phyloP scores from a whole-genome alignment of 139 green algal genomes.

The Haematococcus lacustris region DNA sequence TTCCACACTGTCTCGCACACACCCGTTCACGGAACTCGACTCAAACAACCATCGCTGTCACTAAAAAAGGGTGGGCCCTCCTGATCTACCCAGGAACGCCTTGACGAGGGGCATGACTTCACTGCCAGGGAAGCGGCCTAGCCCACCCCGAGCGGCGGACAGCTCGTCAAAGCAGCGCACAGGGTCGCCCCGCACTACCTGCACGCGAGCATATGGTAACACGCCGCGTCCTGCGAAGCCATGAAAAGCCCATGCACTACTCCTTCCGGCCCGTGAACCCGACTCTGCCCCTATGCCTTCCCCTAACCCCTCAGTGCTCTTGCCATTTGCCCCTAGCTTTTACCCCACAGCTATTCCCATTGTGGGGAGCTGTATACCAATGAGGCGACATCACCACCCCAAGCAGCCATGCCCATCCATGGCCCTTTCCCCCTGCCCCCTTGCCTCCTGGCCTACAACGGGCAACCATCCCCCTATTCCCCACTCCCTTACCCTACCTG shows the following conservation, averaged over 20 bases:
- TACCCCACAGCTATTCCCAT: too few species aligned
- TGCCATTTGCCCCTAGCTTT: not conserved
- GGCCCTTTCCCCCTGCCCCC: too few species aligned
- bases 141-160: slow-evolving; percentile 46
- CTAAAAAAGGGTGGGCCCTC: too few species aligned
- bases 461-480: not conserved
- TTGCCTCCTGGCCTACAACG: not conserved
- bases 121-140: slow-evolving; percentile 75
- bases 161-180: slow-evolving; percentile 65
- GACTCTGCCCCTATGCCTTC: too few species aligned
- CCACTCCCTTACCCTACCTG: slow-evolving; percentile 8
- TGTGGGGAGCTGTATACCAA: not conserved
- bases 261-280: not conserved
- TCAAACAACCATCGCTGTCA: too few species aligned
- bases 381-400: not conserved
- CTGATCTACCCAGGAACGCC: too few species aligned
- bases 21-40: too few species aligned
- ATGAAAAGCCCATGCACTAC: not conserved
- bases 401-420: too few species aligned
- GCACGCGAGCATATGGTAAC: too few species aligned
- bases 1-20: too few species aligned
- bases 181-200: slow-evolving; percentile 36
- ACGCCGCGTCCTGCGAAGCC: too few species aligned
- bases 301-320: too few species aligned
- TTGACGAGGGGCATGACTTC: slow-evolving; percentile 72